Base-by-base conservation (phyloP, 768 basidiomycete genomes). In the Plicaturopsis crispa region DNA sequence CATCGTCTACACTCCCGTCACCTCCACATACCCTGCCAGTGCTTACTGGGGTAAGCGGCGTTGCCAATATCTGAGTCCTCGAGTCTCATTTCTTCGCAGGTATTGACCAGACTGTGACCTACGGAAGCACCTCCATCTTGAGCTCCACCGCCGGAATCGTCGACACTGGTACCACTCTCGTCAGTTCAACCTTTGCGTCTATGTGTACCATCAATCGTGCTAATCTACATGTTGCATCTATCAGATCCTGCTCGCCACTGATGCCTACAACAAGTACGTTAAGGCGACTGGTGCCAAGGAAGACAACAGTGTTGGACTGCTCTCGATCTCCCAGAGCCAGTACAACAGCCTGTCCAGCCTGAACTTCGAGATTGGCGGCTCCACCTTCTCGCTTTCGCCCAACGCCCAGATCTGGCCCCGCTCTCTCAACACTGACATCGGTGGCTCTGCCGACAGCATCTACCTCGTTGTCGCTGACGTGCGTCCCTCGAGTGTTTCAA, bases 321-420 rank as follows among this genome's bases (percentile, higher is more conserved):
- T 82, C 31, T 69, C 64, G 5, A 55, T 81, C 48, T 73, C 73
- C 0, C 53, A 65, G 26, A 44, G 44, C 10, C 73, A 80, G 52
- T 78, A 70, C 43, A 28, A 52, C 3, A 59, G 66, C 11, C 54
- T 80, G 44, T 45, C 75, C 54, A 71, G 63, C 50, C 41, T 80
- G 21, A 65, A 65, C 60, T 77, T 81, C 56, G 48, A 54, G 24
- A 73, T 80, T 35, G 72, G 68, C 12, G 58, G 52, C 8, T 67
- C 57, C 12, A 68, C 66, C 7, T 79, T 67, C 48, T 72, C 73
- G 53, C 46, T 84, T 39, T 75, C 73, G 3, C 51, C 74, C 13
- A 78, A 81, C 48, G 80, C 76, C 4, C 81, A 85, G 64, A 74
- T 79, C 44, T 84, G 80, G 78, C 80, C 80, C 1, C 72, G 76